A percentile compares a stretch with the other conserved stretches of the same genome.
These are phyloP conservation scores for Tilletia caries DNA, from an alignment of 1,284 basidiomycete genomes.

Conservation along the genomic window DNA sequence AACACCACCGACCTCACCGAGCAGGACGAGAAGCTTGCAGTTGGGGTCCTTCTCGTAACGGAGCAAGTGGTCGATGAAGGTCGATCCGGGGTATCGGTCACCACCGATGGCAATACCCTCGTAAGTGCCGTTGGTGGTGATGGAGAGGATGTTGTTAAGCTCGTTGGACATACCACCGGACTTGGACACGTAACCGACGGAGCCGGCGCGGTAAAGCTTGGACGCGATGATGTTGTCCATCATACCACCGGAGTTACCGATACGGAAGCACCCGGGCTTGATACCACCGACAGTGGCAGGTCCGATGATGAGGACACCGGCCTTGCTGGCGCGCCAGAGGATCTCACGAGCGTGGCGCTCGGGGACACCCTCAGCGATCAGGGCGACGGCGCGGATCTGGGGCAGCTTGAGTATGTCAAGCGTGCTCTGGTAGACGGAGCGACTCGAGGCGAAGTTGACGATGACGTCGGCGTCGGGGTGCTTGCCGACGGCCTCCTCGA, in stretches of 20 bases:
- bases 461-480: constrained; percentile 95
- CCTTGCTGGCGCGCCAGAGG: constrained; percentile 79
- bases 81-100: constrained; percentile 96
- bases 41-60: constrained; percentile 95
- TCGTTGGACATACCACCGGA: constrained; percentile 99
- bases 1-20: constrained; percentile 97
- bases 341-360: constrained; percentile 96
- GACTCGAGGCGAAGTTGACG: constrained; percentile 95
- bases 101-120: constrained; percentile 99
- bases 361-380: constrained; percentile 98
- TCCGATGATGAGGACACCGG: constrained; percentile 90
- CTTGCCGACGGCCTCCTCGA: constrained; percentile 88
- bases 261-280: constrained; percentile 99
- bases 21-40: constrained; percentile 97
- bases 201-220: constrained; percentile 96
- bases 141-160: constrained; percentile 97
- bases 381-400: constrained; percentile 75
- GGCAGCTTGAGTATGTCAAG: constrained; percentile 77
- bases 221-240: constrained; percentile 99
- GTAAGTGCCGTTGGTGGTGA: constrained; percentile 96
- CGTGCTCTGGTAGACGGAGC: constrained; percentile 90
- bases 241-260: constrained; percentile 99
- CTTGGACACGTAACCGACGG: constrained; percentile 98
- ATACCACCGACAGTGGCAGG: constrained; percentile 99
- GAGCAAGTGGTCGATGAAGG: constrained; percentile 97